Percentiles rank a stretch among this genome's conserved stretches.
Evolutionary conservation across 2,329 filamentous ascomycete species (phyloP).

Genomic region (Grosmannia serpens): DNA sequence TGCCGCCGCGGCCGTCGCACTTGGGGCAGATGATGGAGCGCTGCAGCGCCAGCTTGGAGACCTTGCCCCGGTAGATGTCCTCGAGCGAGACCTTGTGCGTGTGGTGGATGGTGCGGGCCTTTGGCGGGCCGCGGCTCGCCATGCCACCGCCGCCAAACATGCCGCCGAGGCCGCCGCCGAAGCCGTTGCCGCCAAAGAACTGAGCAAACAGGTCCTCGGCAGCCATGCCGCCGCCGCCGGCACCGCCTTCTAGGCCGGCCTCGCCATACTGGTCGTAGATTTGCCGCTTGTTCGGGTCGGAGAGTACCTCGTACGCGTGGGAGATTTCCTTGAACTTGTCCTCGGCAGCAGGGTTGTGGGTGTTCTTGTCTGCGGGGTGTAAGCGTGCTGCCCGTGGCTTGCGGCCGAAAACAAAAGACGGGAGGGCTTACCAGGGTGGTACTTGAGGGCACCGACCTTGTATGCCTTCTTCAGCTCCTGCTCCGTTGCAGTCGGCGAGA

Average conservation of each 20-base stretch:
- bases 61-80: conserved; percentile 95
- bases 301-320: conserved; percentile 89
- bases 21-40: conserved; percentile 94
- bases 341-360: conserved; percentile 80
- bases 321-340: conserved; percentile 99
- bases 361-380: conserved; percentile 70
- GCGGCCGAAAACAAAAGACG: not conserved
- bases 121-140: conserved; percentile 65
- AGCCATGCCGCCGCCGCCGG: conserved; percentile 71
- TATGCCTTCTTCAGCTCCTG: conserved; percentile 85
- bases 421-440: conserved; percentile 59
- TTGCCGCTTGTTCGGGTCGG: conserved; percentile 79
- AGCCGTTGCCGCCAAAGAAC: conserved; percentile 76
- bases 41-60: conserved; percentile 93
- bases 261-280: conserved; percentile 97
- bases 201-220: conserved; percentile 94
- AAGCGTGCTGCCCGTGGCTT: conserved; percentile 6
- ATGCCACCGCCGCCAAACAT: conserved; percentile 71
- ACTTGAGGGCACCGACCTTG: conserved; percentile 72
- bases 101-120: conserved; percentile 95
- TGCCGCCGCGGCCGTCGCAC: conserved; percentile 88
- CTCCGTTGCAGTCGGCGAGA: conserved; percentile 68
- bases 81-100: conserved; percentile 97
- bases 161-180: conserved; percentile 62
- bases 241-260: conserved; percentile 85